Evolutionary conservation across 1,284 basidiomycete genomes (phyloP), one percentile per base, ranked within the genome.

Genomic region (Heterobasidion irregulare): DNA sequence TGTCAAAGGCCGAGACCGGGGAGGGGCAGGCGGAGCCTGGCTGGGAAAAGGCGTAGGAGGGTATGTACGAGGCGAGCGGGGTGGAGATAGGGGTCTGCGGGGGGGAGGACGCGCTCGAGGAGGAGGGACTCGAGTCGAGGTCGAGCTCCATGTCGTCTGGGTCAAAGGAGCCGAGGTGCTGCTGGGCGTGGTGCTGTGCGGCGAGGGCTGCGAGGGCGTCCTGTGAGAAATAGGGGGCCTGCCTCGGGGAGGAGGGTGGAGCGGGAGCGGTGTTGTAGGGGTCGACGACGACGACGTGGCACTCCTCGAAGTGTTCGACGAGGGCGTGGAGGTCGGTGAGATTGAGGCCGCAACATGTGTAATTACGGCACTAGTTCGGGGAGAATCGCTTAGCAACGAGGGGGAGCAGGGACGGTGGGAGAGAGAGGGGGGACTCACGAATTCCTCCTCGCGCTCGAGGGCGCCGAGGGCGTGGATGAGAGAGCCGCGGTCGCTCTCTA

Each of bases 301-400:
- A 82, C 57, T 91, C 84, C 64, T 93, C 91, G 62, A 93, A 92
- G 65, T 93, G 91, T 68, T 93, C 89, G 6, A 93, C 78, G 26
- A 93, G 82, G 1, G 87, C 89, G 63, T 94, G 91, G 8, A 94
- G 79, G 67, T 93, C 91, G 49, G 80, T 80, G 18, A 93, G 78
- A 58, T 87, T 80, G 45, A 86, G 72, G 10, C 89, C 90, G 64
- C 91, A 94, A 71, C 91, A 94, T 1, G 83, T 83, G 70, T 91
- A 94, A 66, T 93, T 85, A 56, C 86, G 83, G 70, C 87, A 90
- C 78, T 86, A 54, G 38, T 9, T 47, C 46, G 53, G 45, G 13
- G 45, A 15, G 50, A 46, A 13, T 19, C 52, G 56, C 41, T 47
- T 53, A 53, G 52, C 19, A 52, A 53, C 52, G 49, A 53, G 48